Conservation (phyloP, 2,329 filamentous ascomycete genomes). For the Coleophoma eucalyptorum region DNA sequence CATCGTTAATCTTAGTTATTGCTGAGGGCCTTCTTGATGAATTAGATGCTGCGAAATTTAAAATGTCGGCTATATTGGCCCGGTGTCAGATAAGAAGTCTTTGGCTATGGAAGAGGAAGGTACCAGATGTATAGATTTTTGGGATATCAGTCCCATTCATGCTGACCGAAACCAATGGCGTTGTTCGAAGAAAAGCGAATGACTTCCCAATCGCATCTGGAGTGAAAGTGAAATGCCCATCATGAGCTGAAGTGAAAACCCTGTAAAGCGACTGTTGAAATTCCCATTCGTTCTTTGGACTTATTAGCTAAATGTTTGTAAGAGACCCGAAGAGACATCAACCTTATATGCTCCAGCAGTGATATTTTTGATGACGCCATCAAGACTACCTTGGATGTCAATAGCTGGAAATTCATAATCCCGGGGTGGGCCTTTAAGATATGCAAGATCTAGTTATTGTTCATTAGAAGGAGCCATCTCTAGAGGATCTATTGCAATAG, state of each 20-base stretch:
- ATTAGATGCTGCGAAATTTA: slow-evolving; percentile 29
- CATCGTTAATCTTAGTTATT: slow-evolving; percentile 48
- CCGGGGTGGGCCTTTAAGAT: slow-evolving; percentile 7
- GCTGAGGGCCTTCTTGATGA: slow-evolving; percentile 33
- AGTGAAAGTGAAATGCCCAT: slow-evolving; percentile 29
- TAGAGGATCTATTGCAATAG: not conserved
- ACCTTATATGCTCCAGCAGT: slow-evolving; percentile 2
- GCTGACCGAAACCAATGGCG: slow-evolving; percentile 54
- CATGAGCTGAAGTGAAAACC: slow-evolving; percentile 6
- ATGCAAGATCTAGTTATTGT: not conserved
- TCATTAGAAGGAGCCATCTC: not conserved
- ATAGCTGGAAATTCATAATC: slow-evolving; percentile 5
- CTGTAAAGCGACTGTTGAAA: slow-evolving; percentile 6
- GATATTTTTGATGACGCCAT: slow-evolving; percentile 2
- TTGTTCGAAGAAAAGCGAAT: slow-evolving; percentile 42
- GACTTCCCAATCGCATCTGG: slow-evolving; percentile 44
- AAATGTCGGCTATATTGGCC: slow-evolving; percentile 28
- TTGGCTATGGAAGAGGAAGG: slow-evolving; percentile 6
- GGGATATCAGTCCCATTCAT: slow-evolving; percentile 52
- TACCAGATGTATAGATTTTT: slow-evolving; percentile 47
- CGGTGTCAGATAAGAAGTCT: not conserved
- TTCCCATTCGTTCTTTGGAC: slow-evolving; percentile 5
- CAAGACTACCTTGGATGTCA: slow-evolving; percentile 7
- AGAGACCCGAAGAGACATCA: too few relatives aligned
- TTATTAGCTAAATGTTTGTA: too few relatives aligned